A percentile compares a stretch with the other conserved stretches of the same genome.
phyloP scores from a whole-genome alignment of 192 early-diverging fungal genomes.

The Coemansia sp. region DNA sequence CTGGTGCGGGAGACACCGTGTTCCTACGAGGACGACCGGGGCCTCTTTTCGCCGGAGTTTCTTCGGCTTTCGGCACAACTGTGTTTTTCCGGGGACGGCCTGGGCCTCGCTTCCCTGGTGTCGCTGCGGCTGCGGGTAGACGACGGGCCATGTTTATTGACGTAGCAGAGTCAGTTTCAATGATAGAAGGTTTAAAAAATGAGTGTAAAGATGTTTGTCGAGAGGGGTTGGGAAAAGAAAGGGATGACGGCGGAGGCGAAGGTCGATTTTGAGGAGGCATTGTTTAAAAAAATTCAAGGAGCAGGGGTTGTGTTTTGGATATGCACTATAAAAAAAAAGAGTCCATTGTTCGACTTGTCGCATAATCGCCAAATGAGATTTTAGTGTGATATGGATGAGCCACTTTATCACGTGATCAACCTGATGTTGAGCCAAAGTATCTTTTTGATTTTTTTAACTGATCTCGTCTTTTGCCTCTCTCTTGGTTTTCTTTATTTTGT shows the following conservation, averaged over 20 bases:
- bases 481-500: neutral
- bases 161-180: neutral
- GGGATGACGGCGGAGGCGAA: neutral
- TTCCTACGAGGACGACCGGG: neutral
- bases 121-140: neutral
- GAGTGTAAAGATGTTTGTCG: conserved; percentile 6
- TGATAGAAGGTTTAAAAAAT: neutral
- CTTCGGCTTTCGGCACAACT: neutral
- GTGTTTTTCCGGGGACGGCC: conserved; percentile 14
- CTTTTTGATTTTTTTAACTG: neutral
- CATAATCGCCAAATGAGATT: neutral
- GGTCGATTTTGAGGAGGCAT: neutral
- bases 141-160: neutral
- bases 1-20: neutral
- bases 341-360: neutral
- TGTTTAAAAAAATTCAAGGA: neutral
- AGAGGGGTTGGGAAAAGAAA: neutral
- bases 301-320: neutral
- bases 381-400: neutral
- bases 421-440: neutral
- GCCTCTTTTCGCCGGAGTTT: neutral
- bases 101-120: conserved; percentile 12
- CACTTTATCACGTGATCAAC: neutral
- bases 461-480: neutral
- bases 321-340: neutral